Evolutionary conservation across 2,329 filamentous ascomycete genomes (phyloP).

Genomic region (Hypoxylon rubiginosum): DNA sequence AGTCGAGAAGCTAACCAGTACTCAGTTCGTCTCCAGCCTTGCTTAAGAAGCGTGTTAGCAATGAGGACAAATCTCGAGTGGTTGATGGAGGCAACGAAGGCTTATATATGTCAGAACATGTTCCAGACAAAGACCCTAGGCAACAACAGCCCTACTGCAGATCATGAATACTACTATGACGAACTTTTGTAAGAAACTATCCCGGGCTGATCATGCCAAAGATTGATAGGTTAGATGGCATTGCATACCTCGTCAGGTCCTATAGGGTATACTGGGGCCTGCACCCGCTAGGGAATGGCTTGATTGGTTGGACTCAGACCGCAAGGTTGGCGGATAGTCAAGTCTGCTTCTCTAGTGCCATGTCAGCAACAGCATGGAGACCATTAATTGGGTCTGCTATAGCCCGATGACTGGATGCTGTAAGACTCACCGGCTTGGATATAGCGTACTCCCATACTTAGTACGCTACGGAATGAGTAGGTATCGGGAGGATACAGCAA

Average conservation of each 20-base stretch:
- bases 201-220: background rate
- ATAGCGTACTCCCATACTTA: constrained; percentile 2
- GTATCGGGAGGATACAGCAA: background rate
- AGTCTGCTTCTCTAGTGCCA: constrained; percentile 1
- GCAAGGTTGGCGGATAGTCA: constrained; percentile 8
- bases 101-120: constrained; percentile 16
- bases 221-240: background rate
- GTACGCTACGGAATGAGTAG: background rate
- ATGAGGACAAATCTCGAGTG: background rate
- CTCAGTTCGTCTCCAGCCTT: background rate
- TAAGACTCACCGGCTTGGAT: constrained; percentile 25
- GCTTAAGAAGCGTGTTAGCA: background rate
- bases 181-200: background rate
- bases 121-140: constrained; percentile 1
- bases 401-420: constrained; percentile 20
- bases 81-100: background rate
- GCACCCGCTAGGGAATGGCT: background rate
- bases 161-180: background rate
- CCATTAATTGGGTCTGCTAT: constrained; percentile 8
- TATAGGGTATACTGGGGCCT: constrained; percentile 2
- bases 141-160: constrained; percentile 1
- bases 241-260: background rate
- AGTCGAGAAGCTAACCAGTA: constrained; percentile 1
- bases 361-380: constrained; percentile 21
- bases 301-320: constrained; percentile 34